Evolutionary conservation across 768 basidiomycete genomes (phyloP).

Genomic region (Podaxis pistillaris): DNA sequence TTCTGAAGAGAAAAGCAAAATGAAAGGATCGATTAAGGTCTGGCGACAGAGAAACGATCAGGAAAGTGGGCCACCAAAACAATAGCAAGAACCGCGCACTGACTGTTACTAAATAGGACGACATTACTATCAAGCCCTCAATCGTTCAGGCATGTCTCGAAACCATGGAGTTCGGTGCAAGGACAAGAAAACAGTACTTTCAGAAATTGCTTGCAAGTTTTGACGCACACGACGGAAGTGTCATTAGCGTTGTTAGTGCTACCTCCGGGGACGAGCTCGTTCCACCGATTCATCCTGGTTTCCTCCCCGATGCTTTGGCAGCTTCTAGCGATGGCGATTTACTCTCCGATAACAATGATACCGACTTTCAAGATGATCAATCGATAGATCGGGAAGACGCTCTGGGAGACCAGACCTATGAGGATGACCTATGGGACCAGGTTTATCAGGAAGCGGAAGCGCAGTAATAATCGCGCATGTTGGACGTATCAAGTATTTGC

Average conservation of each 20-base stretch:
- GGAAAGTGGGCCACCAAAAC: conserved; percentile 19
- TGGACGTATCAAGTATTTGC: too few species aligned
- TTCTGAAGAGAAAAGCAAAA: conserved; percentile 53
- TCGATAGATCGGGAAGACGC: conserved; percentile 36
- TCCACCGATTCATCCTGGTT: not conserved
- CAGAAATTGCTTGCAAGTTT: conserved; percentile 23
- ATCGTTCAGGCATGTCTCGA: conserved; percentile 46
- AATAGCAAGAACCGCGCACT: not conserved
- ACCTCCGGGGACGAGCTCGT: not conserved
- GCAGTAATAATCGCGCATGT: not conserved
- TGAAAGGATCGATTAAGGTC: conserved; percentile 60
- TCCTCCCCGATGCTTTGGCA: conserved; percentile 12
- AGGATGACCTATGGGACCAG: conserved; percentile 38
- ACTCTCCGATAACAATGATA: conserved; percentile 13
- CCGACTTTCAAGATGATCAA: conserved; percentile 44
- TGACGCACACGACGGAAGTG: not conserved
- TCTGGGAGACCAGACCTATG: conserved; percentile 29
- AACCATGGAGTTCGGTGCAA: conserved; percentile 37
- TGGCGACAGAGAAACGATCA: conserved; percentile 50
- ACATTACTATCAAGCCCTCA: conserved; percentile 33
- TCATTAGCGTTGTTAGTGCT: not conserved
- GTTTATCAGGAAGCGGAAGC: not conserved
- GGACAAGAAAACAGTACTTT: conserved; percentile 39
- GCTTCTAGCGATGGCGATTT: conserved; percentile 23
- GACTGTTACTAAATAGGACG: not conserved